Evolutionary conservation across 2,329 filamentous ascomycete species (phyloP).

Genomic region (Diaporthe helianthi): DNA sequence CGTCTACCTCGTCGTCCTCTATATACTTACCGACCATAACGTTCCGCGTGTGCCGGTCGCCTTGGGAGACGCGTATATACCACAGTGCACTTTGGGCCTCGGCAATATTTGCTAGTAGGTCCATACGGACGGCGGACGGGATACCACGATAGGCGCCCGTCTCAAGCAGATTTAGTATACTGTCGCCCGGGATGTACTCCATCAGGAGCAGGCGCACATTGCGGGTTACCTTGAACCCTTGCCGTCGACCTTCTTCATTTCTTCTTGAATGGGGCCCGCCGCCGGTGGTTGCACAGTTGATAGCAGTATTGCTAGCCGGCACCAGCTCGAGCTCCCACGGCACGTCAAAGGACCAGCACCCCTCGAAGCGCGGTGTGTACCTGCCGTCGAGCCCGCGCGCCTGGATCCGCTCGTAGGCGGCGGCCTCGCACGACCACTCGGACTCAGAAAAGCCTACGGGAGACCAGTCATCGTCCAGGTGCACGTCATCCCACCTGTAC

Average conservation of each 20-base stretch:
- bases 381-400: too few species aligned
- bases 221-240: not conserved
- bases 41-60: slow-evolving; percentile 1
- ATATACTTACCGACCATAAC: not conserved
- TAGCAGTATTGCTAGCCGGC: not conserved
- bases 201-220: slow-evolving; percentile 5
- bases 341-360: too few species aligned
- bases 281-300: not conserved
- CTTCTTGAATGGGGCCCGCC: not conserved
- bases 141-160: not conserved
- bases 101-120: not conserved
- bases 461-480: too few species aligned
- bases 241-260: not conserved
- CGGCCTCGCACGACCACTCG: too few species aligned
- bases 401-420: too few species aligned
- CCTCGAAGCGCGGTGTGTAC: too few species aligned
- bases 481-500: too few species aligned
- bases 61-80: not conserved
- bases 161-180: not conserved
- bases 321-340: not conserved
- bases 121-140: not conserved
- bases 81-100: slow-evolving; percentile 6
- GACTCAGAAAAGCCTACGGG: too few species aligned
- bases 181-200: slow-evolving; percentile 1
- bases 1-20: too few species aligned